Percentiles rank a stretch among this genome's conserved stretches.
Evolutionary conservation across 306 rosid genomes (phyloP).

Genomic region (Fragaria iinumae): DNA sequence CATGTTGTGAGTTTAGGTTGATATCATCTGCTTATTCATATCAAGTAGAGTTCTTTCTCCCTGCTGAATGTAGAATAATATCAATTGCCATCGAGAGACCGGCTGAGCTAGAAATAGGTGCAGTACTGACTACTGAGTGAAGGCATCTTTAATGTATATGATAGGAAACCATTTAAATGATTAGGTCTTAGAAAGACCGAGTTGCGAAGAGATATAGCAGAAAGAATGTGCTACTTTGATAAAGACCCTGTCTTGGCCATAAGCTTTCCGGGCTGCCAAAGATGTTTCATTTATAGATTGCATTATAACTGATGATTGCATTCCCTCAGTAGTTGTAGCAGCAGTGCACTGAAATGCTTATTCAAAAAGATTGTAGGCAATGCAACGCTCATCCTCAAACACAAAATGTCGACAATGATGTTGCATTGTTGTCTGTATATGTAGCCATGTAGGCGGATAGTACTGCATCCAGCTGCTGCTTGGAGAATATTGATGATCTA

Average conservation of each 20-base stretch:
- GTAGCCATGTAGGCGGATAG: conserved; percentile 28
- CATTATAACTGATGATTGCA: not conserved
- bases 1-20: not conserved
- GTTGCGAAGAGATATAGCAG: not conserved
- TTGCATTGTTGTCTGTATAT: conserved; percentile 20
- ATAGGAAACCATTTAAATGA: not conserved
- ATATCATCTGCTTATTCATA: not conserved
- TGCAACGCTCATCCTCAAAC: conserved; percentile 41
- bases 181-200: not conserved
- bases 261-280: not conserved
- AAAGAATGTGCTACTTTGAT: not conserved
- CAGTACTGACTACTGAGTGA: not conserved
- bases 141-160: not conserved
- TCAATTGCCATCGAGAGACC: not conserved
- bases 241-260: not conserved
- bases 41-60: not conserved
- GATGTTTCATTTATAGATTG: not conserved
- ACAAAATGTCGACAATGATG: conserved; percentile 3
- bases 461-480: conserved; percentile 1
- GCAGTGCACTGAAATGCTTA: conserved; percentile 27
- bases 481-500: not conserved
- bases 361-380: conserved; percentile 23
- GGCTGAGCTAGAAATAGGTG: not conserved
- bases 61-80: not conserved
- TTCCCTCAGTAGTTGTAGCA: not conserved